These are phyloP conservation scores for barrel medic (Medicago truncatula) DNA, from an alignment of 306 rosid genomes.

Conservation along the genomic window DNA sequence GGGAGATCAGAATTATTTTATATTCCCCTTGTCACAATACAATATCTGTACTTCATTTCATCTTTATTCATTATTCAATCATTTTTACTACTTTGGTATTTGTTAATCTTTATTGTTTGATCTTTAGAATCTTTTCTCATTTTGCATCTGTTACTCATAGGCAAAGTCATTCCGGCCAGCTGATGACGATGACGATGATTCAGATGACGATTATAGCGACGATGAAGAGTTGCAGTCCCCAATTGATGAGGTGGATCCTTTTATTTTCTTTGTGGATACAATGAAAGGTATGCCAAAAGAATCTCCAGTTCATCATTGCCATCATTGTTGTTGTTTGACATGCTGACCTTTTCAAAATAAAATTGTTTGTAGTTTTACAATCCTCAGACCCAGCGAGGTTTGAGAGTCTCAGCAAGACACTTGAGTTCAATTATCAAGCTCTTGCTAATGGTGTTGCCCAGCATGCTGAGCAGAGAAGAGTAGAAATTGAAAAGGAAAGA, in stretches of 20 bases:
- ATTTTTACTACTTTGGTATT: background rate
- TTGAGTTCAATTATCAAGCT: slow-evolving; percentile 89
- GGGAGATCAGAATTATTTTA: no score
- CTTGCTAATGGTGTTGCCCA: slow-evolving; percentile 85
- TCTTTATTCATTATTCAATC: background rate
- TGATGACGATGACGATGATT: slow-evolving; percentile 71
- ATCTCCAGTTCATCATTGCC: slow-evolving; percentile 6
- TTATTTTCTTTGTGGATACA: slow-evolving; percentile 84
- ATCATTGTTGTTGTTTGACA: background rate
- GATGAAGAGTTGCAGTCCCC: slow-evolving; percentile 99
- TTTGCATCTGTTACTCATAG: slow-evolving; percentile 47
- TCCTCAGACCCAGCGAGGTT: slow-evolving; percentile 73
- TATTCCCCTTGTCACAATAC: background rate
- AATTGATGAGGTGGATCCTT: slow-evolving; percentile 96
- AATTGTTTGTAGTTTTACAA: slow-evolving; percentile 62
- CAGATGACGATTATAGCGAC: slow-evolving; percentile 89
- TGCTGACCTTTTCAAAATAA: slow-evolving; percentile 2
- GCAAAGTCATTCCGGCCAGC: slow-evolving; percentile 79
- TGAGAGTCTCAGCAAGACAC: slow-evolving; percentile 79
- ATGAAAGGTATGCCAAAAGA: slow-evolving; percentile 63
- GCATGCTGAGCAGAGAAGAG: slow-evolving; percentile 92
- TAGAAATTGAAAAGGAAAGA: slow-evolving; percentile 83
- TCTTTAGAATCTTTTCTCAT: slow-evolving; percentile 24
- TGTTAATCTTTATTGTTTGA: slow-evolving; percentile 6
- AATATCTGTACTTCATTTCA: background rate